Conservation (phyloP, 2,329 filamentous ascomycete genomes). For the Zalaria sp. region DNA sequence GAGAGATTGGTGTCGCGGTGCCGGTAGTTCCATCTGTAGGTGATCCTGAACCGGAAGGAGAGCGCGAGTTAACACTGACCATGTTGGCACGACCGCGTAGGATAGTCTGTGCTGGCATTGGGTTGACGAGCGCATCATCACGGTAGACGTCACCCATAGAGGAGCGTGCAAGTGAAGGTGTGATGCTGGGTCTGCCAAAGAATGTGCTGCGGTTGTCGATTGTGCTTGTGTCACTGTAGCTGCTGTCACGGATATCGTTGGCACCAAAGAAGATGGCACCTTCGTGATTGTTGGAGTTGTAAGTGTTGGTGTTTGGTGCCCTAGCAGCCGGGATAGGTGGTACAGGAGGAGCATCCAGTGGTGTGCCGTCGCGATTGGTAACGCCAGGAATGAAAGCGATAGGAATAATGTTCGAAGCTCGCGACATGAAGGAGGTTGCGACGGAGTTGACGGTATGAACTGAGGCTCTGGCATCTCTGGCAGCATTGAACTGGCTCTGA, state of each 20-base stretch:
- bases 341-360: slow-evolving; percentile 51
- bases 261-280: slow-evolving; percentile 92
- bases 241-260: slow-evolving; percentile 77
- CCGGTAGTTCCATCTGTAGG: slow-evolving; percentile 24
- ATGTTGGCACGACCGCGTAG: slow-evolving; percentile 81
- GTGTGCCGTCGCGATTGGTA: slow-evolving; percentile 63
- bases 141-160: slow-evolving; percentile 85
- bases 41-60: slow-evolving; percentile 35
- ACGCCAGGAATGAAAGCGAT: slow-evolving; percentile 98
- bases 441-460: slow-evolving; percentile 82
- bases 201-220: slow-evolving; percentile 27
- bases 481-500: slow-evolving; percentile 7
- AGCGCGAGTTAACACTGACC: slow-evolving; percentile 68
- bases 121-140: slow-evolving; percentile 74
- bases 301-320: slow-evolving; percentile 37
- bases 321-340: slow-evolving; percentile 64
- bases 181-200: slow-evolving; percentile 32
- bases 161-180: slow-evolving; percentile 32
- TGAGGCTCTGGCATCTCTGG: slow-evolving; percentile 45
- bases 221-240: slow-evolving; percentile 62
- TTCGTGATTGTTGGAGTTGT: slow-evolving; percentile 30
- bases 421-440: slow-evolving; percentile 85
- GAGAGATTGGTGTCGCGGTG: slow-evolving; percentile 1
- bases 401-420: slow-evolving; percentile 97
- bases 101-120: slow-evolving; percentile 66